These are phyloP conservation scores for Xerocomus nothofagi DNA, from an alignment of 1,284 basidiomycete genomes.

Conservation along the genomic window DNA sequence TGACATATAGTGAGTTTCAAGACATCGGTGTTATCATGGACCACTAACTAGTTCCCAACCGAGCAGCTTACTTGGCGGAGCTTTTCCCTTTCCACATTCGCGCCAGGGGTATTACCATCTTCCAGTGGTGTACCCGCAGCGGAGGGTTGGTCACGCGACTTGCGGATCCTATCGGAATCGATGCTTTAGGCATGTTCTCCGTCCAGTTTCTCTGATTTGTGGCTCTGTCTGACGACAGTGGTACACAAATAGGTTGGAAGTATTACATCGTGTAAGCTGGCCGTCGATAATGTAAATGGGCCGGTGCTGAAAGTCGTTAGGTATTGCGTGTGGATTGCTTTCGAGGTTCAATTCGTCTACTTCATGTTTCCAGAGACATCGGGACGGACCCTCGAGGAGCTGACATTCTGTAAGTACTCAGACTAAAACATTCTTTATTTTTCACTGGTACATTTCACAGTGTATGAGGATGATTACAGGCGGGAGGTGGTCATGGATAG, in stretches of 20 bases:
- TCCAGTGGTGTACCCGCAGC: slow-evolving; percentile 10
- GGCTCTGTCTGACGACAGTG: neutral
- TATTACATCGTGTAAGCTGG: slow-evolving; percentile 21
- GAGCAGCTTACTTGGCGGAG: slow-evolving; percentile 25
- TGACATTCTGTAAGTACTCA: slow-evolving; percentile 58
- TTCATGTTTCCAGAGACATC: slow-evolving; percentile 57
- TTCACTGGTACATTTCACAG: slow-evolving; percentile 4
- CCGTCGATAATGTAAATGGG: neutral
- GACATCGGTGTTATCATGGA: neutral
- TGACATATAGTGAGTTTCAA: slow-evolving; percentile 10
- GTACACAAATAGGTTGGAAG: slow-evolving; percentile 20
- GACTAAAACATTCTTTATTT: no score
- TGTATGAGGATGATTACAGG: slow-evolving; percentile 19
- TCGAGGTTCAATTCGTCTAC: slow-evolving; percentile 50
- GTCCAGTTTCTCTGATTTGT: no score
- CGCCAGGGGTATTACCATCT: slow-evolving; percentile 19
- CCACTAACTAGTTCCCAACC: no score
- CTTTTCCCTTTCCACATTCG: slow-evolving; percentile 28
- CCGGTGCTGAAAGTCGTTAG: slow-evolving; percentile 8
- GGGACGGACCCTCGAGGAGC: slow-evolving; percentile 55
- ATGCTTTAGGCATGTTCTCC: slow-evolving; percentile 7
- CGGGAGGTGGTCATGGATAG: no score
- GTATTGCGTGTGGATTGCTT: slow-evolving; percentile 47
- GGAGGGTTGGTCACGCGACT: slow-evolving; percentile 15
- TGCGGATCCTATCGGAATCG: slow-evolving; percentile 23